These are phyloP conservation scores for Saccharomycopsis malanga DNA, from an alignment of 805 yeast genomes.

Conservation along the genomic window DNA sequence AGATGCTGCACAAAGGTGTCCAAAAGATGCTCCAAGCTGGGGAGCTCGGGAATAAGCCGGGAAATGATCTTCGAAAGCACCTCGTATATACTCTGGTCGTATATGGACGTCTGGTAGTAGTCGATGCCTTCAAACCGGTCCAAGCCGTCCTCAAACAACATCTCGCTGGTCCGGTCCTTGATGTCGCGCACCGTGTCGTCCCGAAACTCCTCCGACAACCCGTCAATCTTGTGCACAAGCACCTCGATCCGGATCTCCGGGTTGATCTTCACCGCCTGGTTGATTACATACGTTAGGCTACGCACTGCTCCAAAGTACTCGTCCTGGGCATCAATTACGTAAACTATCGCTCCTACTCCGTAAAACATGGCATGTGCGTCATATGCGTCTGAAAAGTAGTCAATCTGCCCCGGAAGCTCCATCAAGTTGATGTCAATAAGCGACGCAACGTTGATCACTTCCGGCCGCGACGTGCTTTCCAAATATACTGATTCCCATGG, in stretches of 20 bases:
- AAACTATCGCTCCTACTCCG: constrained; percentile 83
- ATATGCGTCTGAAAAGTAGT: constrained; percentile 50
- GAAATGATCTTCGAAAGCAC: constrained; percentile 92
- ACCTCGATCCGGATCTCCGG: constrained; percentile 87
- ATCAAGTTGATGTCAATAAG: constrained; percentile 80
- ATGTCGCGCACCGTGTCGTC: constrained; percentile 94
- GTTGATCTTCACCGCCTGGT: constrained; percentile 76
- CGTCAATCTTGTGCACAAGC: constrained; percentile 92
- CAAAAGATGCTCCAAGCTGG: constrained; percentile 79
- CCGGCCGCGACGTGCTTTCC: constrained; percentile 85
- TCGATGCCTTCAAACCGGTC: constrained; percentile 85
- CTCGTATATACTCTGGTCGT: constrained; percentile 93
- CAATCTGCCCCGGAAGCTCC: constrained; percentile 93
- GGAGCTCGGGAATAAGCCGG: constrained; percentile 81
- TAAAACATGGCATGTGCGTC: constrained; percentile 73
- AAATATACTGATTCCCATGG: constrained; percentile 88
- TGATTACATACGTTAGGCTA: constrained; percentile 80
- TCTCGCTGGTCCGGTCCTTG: constrained; percentile 93
- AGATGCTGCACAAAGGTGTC: constrained; percentile 85
- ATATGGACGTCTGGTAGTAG: constrained; percentile 78
- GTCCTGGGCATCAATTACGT: constrained; percentile 93
- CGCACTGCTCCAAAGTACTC: constrained; percentile 90
- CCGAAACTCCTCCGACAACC: constrained; percentile 86
- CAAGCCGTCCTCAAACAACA: constrained; percentile 77
- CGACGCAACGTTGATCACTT: constrained; percentile 76